Evolutionary conservation across 192 early-diverging fungal species (phyloP).

Genomic region (Backusella tuberculispora): DNA sequence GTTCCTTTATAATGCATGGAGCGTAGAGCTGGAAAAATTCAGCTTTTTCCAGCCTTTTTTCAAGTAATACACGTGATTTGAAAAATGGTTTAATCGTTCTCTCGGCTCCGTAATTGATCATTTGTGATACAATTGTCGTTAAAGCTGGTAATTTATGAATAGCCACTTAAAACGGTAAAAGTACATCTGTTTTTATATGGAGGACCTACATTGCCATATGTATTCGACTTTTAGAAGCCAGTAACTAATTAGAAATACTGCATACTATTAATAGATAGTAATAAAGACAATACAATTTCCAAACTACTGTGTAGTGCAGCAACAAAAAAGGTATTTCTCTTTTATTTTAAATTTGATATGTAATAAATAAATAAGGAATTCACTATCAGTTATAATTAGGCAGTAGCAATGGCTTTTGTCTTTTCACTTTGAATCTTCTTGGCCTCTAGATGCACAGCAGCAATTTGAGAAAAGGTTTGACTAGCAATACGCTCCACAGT

Average conservation of each 20-base stretch:
- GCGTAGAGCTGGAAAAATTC: not conserved
- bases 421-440: slow-evolving; percentile 46
- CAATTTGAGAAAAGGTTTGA: slow-evolving; percentile 51
- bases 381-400: too few species aligned
- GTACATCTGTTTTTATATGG: not conserved
- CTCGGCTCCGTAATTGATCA: not conserved
- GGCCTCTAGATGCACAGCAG: slow-evolving; percentile 61
- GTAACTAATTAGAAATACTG: too few species aligned
- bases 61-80: not conserved
- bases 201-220: too few species aligned
- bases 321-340: too few species aligned
- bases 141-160: too few species aligned
- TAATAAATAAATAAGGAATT: too few species aligned
- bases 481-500: slow-evolving; percentile 46
- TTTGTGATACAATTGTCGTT: not conserved
- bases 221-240: too few species aligned
- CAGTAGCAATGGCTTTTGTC: not conserved
- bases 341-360: too few species aligned
- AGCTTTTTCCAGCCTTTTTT: slow-evolving; percentile 1
- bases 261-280: too few species aligned
- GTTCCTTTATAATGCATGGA: too few species aligned
- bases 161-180: not conserved
- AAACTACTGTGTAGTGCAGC: too few species aligned
- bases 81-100: not conserved
- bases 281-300: too few species aligned